Base-by-base conservation (phyloP, 176 grass and related monocot species). In the Oryza glumipatula region DNA sequence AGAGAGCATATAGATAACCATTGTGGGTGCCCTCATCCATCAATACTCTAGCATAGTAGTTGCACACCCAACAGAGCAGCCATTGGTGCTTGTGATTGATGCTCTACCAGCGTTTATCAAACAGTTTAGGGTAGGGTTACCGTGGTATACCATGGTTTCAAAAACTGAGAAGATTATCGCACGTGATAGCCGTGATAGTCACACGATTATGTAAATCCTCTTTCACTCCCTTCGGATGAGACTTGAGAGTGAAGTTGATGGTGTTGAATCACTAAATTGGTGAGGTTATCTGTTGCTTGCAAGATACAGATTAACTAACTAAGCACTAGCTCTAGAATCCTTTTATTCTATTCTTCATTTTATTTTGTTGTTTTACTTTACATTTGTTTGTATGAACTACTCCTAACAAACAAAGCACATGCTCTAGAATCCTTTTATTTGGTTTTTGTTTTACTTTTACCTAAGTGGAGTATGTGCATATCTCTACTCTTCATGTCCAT, bases 211-310 rank as follows among this genome's bases (percentile, higher is more conserved):
- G 1, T 30, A 30, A 30, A 30, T 30, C 28, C 17, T 6, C 41
- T 11, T 5, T 2, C 11, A 11, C 15, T 33, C 10, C 15, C 17
- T 16, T 32, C 44, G 0, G 7, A 4, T 80, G 7, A 56, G 36
- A 6, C 5, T 38, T 38, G 4, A 38, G 6, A 38, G 46, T 5
- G 45, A 51, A 61, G 33, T 58, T 60, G 21, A 76, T 36, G 35
- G 35, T 35, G 30, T 10, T 36, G 16, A 68, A 67, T 13, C 15
- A 17, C 19, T 58, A 2, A 44, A 44, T 44, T n/a, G 17, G 19
- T 58, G 54, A 58, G 54, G 54, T 58, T 33, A 1, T 17, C 46
- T 48, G 63, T 79, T 48, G 41, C 77, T 79, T 80, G 36, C 21
- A 14, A 77, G 19, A 44, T 63, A 64, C 76, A 61, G 39, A 45